Evolutionary conservation across 176 grass and related monocot genomes (phyloP), one percentile per base, ranked within the genome.

Genomic region (Eleusine coracana): DNA sequence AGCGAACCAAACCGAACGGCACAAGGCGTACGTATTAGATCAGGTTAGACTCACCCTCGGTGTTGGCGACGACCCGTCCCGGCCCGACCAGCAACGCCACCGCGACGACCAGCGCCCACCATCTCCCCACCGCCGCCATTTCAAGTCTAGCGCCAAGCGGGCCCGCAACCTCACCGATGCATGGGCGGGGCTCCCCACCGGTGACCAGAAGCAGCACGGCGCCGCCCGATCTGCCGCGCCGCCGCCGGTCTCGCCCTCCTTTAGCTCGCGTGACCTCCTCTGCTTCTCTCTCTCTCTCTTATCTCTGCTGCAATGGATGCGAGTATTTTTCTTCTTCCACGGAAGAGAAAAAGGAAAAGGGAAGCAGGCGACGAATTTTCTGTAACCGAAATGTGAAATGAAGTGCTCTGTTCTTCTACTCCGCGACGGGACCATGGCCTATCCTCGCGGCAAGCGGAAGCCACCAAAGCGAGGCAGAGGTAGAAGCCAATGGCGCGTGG

Each of bases 51-150:
- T 75, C 46, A 89, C 87, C 87, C 70, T 89, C 87, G 12, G 87
- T 89, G 76, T 89, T 89, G 70, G 87, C 82, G 82, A 84, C 42
- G 41, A 89, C 87, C 48, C 48, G 86, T 16, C 62, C 82, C 51
- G 73, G 61, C 51, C 82, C 82, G 29, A 46, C 51, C 73, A 87
- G 62, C 63, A 84, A 17, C 76, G 28, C 25, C 21, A 60, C 8
- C 28, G 58, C 76, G 17, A 76, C 67, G 45, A 89, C 23, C 39
- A 52, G 75, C 70, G 25, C 87, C 87, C 69, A 66, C 52, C 76
- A 50, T 51, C 82, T 69, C 76, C 50, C 74, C 66, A 6, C 34
- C 42, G 45, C 37, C 67, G 75, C 81, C 87, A 84, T 89, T 80
- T 63, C 87, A 40, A n/a, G 61, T 60, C 50, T 12, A 29, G 39